Evolutionary conservation across 306 rosid genomes (phyloP), one percentile per base, ranked within the genome.

Genomic region (Alnus glutinosa): DNA sequence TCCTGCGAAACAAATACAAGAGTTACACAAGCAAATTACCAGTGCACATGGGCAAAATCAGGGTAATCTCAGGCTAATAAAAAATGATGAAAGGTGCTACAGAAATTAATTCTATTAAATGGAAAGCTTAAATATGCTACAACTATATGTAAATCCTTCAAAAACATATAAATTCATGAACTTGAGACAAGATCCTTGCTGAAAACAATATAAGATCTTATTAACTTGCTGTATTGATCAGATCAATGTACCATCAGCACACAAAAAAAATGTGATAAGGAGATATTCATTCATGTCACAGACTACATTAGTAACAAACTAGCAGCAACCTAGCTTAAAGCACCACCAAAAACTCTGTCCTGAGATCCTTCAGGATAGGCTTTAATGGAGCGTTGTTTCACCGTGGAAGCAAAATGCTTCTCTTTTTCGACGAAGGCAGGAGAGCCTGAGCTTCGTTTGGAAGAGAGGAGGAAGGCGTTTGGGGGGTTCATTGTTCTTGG

Each of bases 1-100:
- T 91, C 96, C 98, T 95, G 88, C 72, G 39, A 85, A 55, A 63
- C 59, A 82, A 55, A 55, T 57, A 23, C 36, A 62, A 71, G 52
- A 86, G 73, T 75, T 82, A 42, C n/a, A 75, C 75, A 76, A 73
- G 71, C 71, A 80, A 78, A 78, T 46, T 57, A 48, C 32, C 61
- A 73, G 42, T 44, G 66, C 68, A 77, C 37, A 48, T 70, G 58
- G 34, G 30, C 37, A 76, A 73, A 72, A 77, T 37, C 23, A 4
- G 37, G 44, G 42, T 52, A 54, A 48, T 34, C 13, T 8, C 32
- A 39, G 42, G 13, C 50, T 23, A 73, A 18, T 64, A 11, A 76
- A 18, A 37, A 14, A 32, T 16, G 32, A 36, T 54, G 55, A 4
- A 79, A 44, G 78, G 19, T 46, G 49, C 4, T 16, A 51, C 72